Conservation (phyloP, 2,329 filamentous ascomycete genomes). For the Emmonsia crescens region DNA sequence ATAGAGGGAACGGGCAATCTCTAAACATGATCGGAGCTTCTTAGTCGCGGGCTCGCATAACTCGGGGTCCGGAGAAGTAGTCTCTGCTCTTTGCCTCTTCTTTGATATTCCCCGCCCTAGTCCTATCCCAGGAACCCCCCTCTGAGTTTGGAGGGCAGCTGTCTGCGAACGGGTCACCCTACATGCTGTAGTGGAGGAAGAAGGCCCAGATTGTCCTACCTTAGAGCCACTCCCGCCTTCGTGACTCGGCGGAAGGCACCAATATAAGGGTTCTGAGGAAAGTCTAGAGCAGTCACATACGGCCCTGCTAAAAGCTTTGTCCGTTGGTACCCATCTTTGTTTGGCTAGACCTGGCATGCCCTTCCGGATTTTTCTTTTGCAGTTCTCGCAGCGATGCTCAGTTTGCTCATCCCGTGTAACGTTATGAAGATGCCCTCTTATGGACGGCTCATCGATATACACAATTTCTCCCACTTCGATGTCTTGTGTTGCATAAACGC, state of each 20-base stretch:
- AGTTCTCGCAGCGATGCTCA: constrained; percentile 21
- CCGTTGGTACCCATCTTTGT: background rate
- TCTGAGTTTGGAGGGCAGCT: too few relatives aligned
- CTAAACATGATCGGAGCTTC: constrained; percentile 14
- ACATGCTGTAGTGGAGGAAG: background rate
- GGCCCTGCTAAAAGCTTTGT: background rate
- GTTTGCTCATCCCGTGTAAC: constrained; percentile 6
- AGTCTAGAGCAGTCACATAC: constrained; percentile 2
- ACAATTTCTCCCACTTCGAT: constrained; percentile 20
- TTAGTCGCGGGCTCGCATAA: background rate
- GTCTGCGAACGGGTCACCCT: background rate
- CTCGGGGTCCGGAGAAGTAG: background rate
- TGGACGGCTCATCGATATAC: constrained; percentile 25
- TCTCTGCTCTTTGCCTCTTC: constrained; percentile 5
- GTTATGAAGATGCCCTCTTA: constrained; percentile 23
- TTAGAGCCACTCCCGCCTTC: background rate
- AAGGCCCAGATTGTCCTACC: background rate
- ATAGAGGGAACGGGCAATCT: constrained; percentile 20
- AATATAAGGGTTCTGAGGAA: constrained; percentile 2
- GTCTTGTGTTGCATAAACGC: constrained; percentile 20
- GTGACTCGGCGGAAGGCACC: background rate
- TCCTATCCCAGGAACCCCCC: background rate
- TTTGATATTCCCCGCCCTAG: background rate
- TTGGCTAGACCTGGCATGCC: background rate
- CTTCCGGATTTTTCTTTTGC: constrained; percentile 10